Base-by-base conservation (phyloP, 1,139 yeast genomes). In the Blastobotrys proliferans region DNA sequence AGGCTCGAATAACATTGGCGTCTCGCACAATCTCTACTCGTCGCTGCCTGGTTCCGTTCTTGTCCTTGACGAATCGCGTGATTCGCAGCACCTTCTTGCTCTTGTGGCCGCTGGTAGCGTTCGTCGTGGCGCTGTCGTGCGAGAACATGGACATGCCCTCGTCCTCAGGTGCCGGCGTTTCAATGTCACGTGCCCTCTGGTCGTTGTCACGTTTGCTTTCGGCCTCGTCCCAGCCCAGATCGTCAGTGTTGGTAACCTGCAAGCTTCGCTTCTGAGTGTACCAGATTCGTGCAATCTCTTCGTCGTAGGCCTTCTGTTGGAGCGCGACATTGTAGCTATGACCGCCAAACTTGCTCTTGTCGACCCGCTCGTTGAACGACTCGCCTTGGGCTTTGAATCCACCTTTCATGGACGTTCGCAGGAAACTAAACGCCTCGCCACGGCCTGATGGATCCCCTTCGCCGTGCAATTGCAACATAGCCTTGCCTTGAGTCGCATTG, bases 371-470 rank as follows among this genome's bases (percentile, higher is more conserved):
- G 44, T 66, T 66, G n/a, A 66, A 64, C n/a, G 65, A 58, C 49
- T 67, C 73, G 22, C 66, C 83, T 65, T 74, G 66, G 1, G 90
- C 86, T 41, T 77, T 73, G 64, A 92, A 92, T 1, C 96, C 95
- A 56, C 94, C 95, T 64, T 90, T 92, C 84, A 92, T 94, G 0
- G 97, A 86, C 0, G 96, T 86, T 51, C 90, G 76, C 52, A 90
- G 71, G 55, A 90, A 84, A n/a, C 95, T 86, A 54, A 84, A 84
- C 0, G 94, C 95, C 50, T 86, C 83, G 1, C 95, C 94, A 50
- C 85, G 79, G 26, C 95, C 96, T 0, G 95, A 81, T 2, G 96
- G 95, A 62, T 92, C 98, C 40, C 97, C 98, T 48, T 83, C 94
- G n/a, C 97, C 97, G 58, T 87, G 88, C 31, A 94, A 76, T 58